phyloP scores from a whole-genome alignment of 768 basidiomycete genomes.

The Leccinum sublutescens region DNA sequence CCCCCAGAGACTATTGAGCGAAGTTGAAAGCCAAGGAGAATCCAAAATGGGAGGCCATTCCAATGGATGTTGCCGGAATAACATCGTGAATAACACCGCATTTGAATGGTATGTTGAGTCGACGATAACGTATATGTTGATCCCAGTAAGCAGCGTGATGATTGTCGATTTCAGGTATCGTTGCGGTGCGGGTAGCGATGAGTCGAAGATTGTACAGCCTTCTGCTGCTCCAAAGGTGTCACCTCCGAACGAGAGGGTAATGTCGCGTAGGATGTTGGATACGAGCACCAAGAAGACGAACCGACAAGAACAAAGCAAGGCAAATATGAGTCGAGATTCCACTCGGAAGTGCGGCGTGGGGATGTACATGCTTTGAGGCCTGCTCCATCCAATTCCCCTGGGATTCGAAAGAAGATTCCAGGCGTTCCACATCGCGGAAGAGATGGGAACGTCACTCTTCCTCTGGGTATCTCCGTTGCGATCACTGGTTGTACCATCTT shows the following conservation, averaged over 20 bases:
- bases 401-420: conserved; percentile 26
- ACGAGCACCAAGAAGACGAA: background rate
- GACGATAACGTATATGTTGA: conserved; percentile 45
- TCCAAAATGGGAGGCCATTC: too few species aligned
- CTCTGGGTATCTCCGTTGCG: background rate
- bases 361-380: conserved; percentile 9
- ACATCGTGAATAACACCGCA: conserved; percentile 27
- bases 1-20: too few species aligned
- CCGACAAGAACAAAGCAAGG: conserved; percentile 16
- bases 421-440: conserved; percentile 27
- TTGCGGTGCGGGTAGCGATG: too few species aligned
- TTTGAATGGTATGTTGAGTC: conserved; percentile 40
- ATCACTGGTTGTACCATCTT: background rate
- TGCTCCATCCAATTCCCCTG: conserved; percentile 30
- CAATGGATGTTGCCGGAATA: too few species aligned
- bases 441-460: conserved; percentile 2
- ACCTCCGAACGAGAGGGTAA: background rate
- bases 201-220: too few species aligned
- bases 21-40: too few species aligned
- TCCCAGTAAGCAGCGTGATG: conserved; percentile 39
- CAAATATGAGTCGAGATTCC: conserved; percentile 22
- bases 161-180: too few species aligned
- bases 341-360: conserved; percentile 12
- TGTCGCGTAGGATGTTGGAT: conserved; percentile 3
- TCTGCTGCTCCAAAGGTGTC: too few species aligned